Base-by-base conservation (phyloP, 2,329 filamentous ascomycete species). In the Ophiocordyceps robertsii region DNA sequence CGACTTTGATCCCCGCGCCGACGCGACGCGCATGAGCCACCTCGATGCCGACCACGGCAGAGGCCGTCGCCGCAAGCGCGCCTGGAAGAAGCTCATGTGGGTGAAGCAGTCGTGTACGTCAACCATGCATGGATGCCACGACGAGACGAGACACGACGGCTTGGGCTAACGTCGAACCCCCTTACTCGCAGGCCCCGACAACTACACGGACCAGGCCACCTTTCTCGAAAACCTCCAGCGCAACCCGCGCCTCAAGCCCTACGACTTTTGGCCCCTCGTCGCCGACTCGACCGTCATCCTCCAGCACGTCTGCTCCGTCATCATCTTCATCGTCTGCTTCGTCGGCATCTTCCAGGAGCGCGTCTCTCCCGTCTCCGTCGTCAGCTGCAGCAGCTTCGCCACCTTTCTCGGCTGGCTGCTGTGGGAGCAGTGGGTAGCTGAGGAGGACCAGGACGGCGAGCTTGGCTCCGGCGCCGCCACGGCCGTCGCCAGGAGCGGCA, bases 201-300 rank as follows among this genome's bases (percentile, higher is more conserved):
- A 98, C 62, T 96, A 96, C 60, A 96, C 92, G 35, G 92, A 98
- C 59, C 88, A 92, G 58, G 85, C 86, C 46, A 96, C 92, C 2
- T 98, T 98, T 55, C 80, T 98, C 51, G 90, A 95, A 57, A 88
- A 94, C 54, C 77, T 98, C 16, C 90, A 98, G 62, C 79, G 89
- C 39, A 98, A 98, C 60, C 90, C 90, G 5, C 81, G 89, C 35
- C 75, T 96, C 41, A 83, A 92, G 51, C 90, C 90, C 0, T 98
- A 98, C 62, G 89, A 96, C 56, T 98, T 98, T 63, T 98, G 92
- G 90, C 87, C 89, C 9, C 72, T 98, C 30, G 88, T 96, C 40
- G 85, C 87, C 44, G 90, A 96, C 60, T 90, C 86, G 13, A 95
- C 90, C 3, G 87, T 96, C 45, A 95, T 98, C 51, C 84, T 96